Conservation (phyloP, 768 basidiomycete species). For the Rubroboletus pulcherrimus region DNA sequence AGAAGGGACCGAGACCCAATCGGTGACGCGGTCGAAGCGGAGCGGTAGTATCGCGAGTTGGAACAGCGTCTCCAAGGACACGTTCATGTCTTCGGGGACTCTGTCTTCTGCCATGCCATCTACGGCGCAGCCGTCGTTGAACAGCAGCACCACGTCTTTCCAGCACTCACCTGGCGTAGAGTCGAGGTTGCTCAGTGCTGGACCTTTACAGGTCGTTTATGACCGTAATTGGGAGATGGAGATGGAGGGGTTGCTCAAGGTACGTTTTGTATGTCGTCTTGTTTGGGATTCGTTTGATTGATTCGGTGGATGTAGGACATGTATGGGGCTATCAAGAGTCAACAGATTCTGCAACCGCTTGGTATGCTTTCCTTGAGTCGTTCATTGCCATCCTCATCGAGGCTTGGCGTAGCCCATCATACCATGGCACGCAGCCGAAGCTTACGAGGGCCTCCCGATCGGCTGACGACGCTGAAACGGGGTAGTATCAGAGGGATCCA, state of each 20-base stretch:
- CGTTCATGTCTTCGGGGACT: constrained; percentile 39
- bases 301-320: constrained; percentile 62
- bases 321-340: constrained; percentile 86
- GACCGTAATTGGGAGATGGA: constrained; percentile 80
- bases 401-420: constrained; percentile 43
- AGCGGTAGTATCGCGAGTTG: constrained; percentile 85
- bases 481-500: constrained; percentile 89
- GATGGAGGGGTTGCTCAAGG: constrained; percentile 85
- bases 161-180: constrained; percentile 46
- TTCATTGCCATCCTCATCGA: constrained; percentile 53
- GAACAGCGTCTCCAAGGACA: constrained; percentile 72
- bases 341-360: constrained; percentile 85
- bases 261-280: constrained; percentile 26
- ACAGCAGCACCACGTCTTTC: constrained; percentile 64
- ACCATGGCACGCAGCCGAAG: constrained; percentile 65
- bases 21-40: constrained; percentile 55
- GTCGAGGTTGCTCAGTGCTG: constrained; percentile 31
- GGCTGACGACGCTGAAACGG: constrained; percentile 76
- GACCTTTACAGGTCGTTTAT: constrained; percentile 41
- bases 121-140: constrained; percentile 38
- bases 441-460: constrained; percentile 65
- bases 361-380: constrained; percentile 41
- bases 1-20: constrained; percentile 51
- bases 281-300: constrained; percentile 1
- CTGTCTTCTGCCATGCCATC: constrained; percentile 34